phyloP scores from a whole-genome alignment of 257 asterid species.

The Scutellaria baicalensis region DNA sequence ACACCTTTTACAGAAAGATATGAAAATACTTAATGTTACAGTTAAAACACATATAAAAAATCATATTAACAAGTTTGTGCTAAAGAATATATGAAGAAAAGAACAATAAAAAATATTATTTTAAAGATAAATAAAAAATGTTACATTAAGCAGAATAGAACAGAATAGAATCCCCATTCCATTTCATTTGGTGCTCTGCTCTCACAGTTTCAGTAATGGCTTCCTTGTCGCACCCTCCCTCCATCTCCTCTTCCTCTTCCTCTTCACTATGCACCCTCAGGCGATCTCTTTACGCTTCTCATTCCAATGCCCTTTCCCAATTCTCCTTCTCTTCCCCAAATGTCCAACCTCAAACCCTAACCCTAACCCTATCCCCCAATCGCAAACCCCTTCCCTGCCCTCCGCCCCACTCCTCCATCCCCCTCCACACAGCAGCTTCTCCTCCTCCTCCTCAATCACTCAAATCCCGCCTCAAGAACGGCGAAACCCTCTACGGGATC shows the following conservation, averaged over 20 bases:
- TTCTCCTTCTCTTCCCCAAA: constrained; percentile 1
- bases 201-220: constrained; percentile 28
- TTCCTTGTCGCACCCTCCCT: not conserved
- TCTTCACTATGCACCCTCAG: constrained; percentile 34
- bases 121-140: no score
- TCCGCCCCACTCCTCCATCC: constrained; percentile 9
- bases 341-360: constrained; percentile 22
- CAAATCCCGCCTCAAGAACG: constrained; percentile 57
- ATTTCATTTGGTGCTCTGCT: not conserved
- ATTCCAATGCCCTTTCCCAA: not conserved
- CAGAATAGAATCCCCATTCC: no score
- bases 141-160: no score
- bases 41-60: no score
- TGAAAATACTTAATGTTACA: no score
- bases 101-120: no score
- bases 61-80: no score
- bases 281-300: not conserved
- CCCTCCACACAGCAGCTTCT: constrained; percentile 11
- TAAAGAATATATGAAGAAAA: no score
- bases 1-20: no score
- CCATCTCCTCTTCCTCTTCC: constrained; percentile 12
- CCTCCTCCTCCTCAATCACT: constrained; percentile 25
- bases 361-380: constrained; percentile 24
- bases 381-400: not conserved
- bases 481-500: constrained; percentile 72